These are phyloP conservation scores for Umbilicaria muhlenbergii DNA, from an alignment of 495 filamentous ascomycete genomes.

Conservation along the genomic window DNA sequence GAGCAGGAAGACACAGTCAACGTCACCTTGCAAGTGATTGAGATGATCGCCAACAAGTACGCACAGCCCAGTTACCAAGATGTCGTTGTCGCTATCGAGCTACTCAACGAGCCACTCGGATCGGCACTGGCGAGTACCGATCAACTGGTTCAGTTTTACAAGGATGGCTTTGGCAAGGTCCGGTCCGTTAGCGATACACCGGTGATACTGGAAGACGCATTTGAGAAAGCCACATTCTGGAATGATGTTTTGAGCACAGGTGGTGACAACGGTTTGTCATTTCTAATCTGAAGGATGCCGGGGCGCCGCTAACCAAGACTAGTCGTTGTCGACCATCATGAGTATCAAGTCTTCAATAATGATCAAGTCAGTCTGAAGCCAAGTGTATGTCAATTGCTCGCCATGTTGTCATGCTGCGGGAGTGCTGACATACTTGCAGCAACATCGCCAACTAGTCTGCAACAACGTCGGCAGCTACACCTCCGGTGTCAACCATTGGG, in stretches of 20 bases:
- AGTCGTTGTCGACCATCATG: constrained; percentile 32
- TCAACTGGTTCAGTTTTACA: constrained; percentile 36
- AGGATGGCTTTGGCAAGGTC: constrained; percentile 34
- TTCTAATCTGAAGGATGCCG: not conserved
- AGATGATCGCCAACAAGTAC: constrained; percentile 35
- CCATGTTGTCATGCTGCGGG: not conserved
- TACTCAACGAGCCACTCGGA: constrained; percentile 41
- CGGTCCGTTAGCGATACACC: constrained; percentile 20
- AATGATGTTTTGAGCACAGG: constrained; percentile 25
- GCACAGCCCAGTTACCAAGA: constrained; percentile 31
- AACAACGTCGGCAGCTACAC: constrained; percentile 20
- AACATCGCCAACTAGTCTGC: constrained; percentile 29
- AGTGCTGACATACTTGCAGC: constrained; percentile 2
- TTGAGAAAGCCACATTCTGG: constrained; percentile 18
- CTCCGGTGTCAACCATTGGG: constrained; percentile 27
- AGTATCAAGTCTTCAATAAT: constrained; percentile 31
- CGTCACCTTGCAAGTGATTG: constrained; percentile 32
- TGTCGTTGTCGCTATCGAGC: constrained; percentile 43
- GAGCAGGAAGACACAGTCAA: constrained; percentile 26
- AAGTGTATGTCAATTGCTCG: constrained; percentile 6
- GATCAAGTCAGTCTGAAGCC: constrained; percentile 17
- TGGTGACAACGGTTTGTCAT: constrained; percentile 15
- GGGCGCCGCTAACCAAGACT: not conserved
- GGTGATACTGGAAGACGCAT: constrained; percentile 16
- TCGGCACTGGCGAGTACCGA: constrained; percentile 35